A percentile compares a stretch with the other conserved stretches of the same genome.
These are phyloP conservation scores for Plasmodium knowlesi DNA, from an alignment of 169 alveolate genomes.

Conservation along the genomic window DNA sequence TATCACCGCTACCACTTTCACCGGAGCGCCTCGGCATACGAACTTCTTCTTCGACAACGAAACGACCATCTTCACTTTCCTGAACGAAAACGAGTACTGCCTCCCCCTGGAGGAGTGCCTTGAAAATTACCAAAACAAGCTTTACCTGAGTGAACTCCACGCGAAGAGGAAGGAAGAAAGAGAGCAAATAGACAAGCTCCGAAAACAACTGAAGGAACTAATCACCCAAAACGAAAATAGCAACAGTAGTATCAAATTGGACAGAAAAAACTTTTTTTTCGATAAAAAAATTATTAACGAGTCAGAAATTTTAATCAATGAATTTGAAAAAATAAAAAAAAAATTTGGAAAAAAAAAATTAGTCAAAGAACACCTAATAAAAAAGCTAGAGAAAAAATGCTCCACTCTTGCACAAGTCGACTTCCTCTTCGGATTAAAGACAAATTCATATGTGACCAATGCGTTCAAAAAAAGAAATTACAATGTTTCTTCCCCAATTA, in stretches of 20 bases:
- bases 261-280: conserved; percentile 29
- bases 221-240: conserved; percentile 26
- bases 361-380: conserved; percentile 17
- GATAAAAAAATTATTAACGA: conserved; percentile 56
- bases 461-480: neutral
- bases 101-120: conserved; percentile 4
- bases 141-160: neutral
- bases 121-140: neutral
- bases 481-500: neutral
- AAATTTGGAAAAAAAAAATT: conserved; percentile 20
- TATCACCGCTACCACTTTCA: neutral
- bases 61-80: conserved; percentile 54
- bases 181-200: neutral
- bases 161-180: conserved; percentile 7
- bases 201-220: conserved; percentile 11
- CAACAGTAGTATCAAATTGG: neutral
- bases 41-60: conserved; percentile 53
- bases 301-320: conserved; percentile 29
- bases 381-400: conserved; percentile 47
- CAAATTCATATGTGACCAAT: conserved; percentile 17
- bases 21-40: neutral
- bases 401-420: neutral
- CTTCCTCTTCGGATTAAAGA: conserved; percentile 13
- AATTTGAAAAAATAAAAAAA: conserved; percentile 51
- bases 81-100: conserved; percentile 19